phyloP scores from a whole-genome alignment of 2,329 filamentous ascomycete species.

The Aureobasidium sp. region DNA sequence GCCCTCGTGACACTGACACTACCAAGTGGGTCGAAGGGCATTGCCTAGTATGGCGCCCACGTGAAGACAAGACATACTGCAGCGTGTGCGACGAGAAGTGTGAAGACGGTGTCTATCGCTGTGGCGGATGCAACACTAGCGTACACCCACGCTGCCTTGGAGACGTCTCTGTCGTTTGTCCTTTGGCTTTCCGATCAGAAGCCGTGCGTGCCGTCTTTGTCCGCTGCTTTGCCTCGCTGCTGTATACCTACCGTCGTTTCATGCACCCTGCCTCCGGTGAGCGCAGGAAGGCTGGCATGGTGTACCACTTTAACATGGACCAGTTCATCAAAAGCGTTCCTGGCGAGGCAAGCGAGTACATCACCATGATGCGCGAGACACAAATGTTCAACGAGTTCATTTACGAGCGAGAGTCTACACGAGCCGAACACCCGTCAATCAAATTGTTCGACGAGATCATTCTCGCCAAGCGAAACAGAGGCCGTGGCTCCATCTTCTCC shows the following conservation, averaged over 20 bases:
- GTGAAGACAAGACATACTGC: conserved; percentile 57
- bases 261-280: conserved; percentile 53
- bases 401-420: conserved; percentile 65
- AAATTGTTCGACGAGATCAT: conserved; percentile 81
- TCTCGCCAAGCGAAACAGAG: conserved; percentile 65
- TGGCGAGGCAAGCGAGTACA: conserved; percentile 57
- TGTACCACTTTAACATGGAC: conserved; percentile 61
- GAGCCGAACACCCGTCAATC: conserved; percentile 56
- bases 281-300: conserved; percentile 55
- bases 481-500: conserved; percentile 58
- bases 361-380: conserved; percentile 56
- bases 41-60: conserved; percentile 60
- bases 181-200: conserved; percentile 59
- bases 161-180: conserved; percentile 58
- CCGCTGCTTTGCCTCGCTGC: conserved; percentile 59
- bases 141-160: conserved; percentile 54
- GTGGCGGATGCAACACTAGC: conserved; percentile 52
- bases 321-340: conserved; percentile 59
- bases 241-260: conserved; percentile 63
- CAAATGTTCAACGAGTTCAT: conserved; percentile 79
- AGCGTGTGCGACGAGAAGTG: conserved; percentile 70
- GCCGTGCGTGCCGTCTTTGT: conserved; percentile 63
- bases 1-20: conserved; percentile 60
- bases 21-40: conserved; percentile 81
- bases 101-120: conserved; percentile 68